Conservation (phyloP, 2,329 filamentous ascomycete species). For the Dothidotthia symphoricarpi region DNA sequence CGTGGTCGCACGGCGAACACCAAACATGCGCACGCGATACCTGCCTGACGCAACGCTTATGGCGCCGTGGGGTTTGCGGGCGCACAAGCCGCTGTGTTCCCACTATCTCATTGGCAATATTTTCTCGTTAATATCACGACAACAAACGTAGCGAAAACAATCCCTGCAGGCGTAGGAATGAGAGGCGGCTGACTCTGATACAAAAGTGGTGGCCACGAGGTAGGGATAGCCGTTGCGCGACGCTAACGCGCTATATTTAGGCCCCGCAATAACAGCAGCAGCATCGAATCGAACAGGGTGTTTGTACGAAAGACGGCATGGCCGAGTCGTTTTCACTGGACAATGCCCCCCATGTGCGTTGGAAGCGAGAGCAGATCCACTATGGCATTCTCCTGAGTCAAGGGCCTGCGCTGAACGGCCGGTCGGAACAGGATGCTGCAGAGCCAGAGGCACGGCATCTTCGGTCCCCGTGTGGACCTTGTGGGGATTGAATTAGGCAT, state of each 20-base stretch:
- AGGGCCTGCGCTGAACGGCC: conserved; percentile 2
- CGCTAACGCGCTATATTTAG: conserved; percentile 16
- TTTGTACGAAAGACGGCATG: background rate
- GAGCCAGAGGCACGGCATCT: conserved; percentile 2
- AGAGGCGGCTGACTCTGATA: conserved; percentile 7
- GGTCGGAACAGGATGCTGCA: conserved; percentile 7
- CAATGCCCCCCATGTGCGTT: background rate
- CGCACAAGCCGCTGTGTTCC: too few relatives aligned
- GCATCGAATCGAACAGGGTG: conserved; percentile 1
- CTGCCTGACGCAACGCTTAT: conserved; percentile 2
- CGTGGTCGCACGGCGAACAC: too few relatives aligned
- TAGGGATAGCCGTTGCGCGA: conserved; percentile 19
- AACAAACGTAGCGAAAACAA: background rate
- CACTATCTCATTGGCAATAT: too few relatives aligned
- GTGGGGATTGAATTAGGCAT: conserved; percentile 3
- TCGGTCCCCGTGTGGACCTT: background rate
- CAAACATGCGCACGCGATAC: conserved; percentile 1
- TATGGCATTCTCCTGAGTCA: background rate
- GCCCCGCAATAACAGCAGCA: too few relatives aligned
- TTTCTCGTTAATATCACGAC: too few relatives aligned
- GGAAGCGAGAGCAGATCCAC: background rate
- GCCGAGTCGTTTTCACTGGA: background rate
- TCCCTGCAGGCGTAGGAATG: conserved; percentile 1
- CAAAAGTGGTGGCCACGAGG: conserved; percentile 2
- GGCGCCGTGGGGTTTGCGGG: conserved; percentile 1